phyloP scores from a whole-genome alignment of 2,329 filamentous ascomycete genomes.

The Fusarium proliferatum region DNA sequence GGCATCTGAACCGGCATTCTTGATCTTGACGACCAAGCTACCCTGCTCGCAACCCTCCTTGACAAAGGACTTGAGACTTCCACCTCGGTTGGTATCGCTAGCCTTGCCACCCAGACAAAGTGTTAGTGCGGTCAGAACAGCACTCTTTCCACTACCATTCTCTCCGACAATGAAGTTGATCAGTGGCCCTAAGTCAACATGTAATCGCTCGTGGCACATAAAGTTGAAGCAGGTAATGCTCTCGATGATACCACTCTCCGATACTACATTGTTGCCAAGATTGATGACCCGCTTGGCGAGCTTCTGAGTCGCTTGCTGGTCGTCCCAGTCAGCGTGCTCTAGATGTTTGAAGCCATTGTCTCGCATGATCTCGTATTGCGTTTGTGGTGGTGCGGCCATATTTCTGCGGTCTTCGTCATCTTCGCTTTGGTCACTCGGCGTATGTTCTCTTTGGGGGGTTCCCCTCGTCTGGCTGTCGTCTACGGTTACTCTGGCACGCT shows the following conservation, averaged over 20 bases:
- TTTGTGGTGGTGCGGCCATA: conserved; percentile 57
- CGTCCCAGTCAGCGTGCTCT: conserved; percentile 66
- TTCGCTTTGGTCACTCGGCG: conserved; percentile 47
- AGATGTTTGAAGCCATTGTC: conserved; percentile 70
- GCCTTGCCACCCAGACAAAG: conserved; percentile 96
- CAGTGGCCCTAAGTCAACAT: conserved; percentile 87
- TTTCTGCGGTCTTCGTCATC: conserved; percentile 42
- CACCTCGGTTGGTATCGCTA: conserved; percentile 89
- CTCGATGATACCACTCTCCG: conserved; percentile 88
- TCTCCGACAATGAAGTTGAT: conserved; percentile 99
- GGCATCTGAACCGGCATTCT: conserved; percentile 87
- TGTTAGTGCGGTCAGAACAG: conserved; percentile 90
- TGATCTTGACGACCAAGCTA: conserved; percentile 84
- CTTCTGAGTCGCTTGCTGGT: conserved; percentile 73
- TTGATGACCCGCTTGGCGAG: conserved; percentile 62
- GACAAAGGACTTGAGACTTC: conserved; percentile 89
- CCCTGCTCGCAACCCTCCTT: conserved; percentile 86
- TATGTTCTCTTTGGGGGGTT: conserved; percentile 34
- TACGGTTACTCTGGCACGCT: conserved; percentile 50
- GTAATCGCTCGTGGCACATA: conserved; percentile 90
- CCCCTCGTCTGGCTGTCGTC: conserved; percentile 32
- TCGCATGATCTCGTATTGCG: conserved; percentile 71
- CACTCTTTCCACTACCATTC: conserved; percentile 98
- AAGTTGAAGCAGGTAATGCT: conserved; percentile 90
- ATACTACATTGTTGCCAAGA: conserved; percentile 75